These are phyloP conservation scores for Podospora sp. DNA, from an alignment of 495 filamentous ascomycete species.

Conservation along the genomic window DNA sequence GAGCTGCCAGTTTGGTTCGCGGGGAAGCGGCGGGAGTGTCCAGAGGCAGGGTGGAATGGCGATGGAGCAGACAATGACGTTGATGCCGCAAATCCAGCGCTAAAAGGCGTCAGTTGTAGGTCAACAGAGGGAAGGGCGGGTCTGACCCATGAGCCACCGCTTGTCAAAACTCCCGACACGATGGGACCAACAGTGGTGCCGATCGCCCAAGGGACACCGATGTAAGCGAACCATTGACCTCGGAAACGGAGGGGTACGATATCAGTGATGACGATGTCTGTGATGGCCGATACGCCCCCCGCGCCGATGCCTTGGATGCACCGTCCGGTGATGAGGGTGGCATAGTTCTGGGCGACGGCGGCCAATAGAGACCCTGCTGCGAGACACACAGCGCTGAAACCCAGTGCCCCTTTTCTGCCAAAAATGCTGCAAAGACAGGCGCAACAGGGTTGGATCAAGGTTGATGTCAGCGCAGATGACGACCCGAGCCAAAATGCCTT, in stretches of 20 bases:
- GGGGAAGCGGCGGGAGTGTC: not conserved
- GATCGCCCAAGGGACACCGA: conserved; percentile 58
- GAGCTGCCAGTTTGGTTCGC: conserved; percentile 17
- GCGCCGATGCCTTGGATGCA: conserved; percentile 68
- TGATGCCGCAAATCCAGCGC: not conserved
- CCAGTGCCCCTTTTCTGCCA: conserved; percentile 47
- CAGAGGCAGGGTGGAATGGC: not conserved
- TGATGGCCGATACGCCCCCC: conserved; percentile 63
- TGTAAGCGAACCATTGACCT: conserved; percentile 29
- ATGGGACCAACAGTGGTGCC: conserved; percentile 67
- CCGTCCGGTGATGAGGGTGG: conserved; percentile 62
- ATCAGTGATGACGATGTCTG: conserved; percentile 66
- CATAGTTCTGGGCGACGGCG: conserved; percentile 40
- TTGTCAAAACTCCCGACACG: not conserved
- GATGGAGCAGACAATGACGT: not conserved
- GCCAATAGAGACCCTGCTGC: conserved; percentile 76
- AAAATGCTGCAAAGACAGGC: conserved; percentile 54
- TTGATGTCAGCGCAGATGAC: conserved; percentile 51
- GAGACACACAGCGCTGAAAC: conserved; percentile 76
- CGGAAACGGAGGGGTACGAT: conserved; percentile 55
- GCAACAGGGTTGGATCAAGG: conserved; percentile 53
- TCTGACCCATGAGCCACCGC: not conserved
- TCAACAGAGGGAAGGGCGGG: not conserved
- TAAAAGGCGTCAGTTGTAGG: not conserved
- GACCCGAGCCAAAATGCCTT: conserved; percentile 60